Percentiles rank a stretch among this genome's conserved stretches.
These are phyloP conservation scores for Trichoderma sp. DNA, from an alignment of 2,329 filamentous ascomycete genomes.

Conservation along the genomic window DNA sequence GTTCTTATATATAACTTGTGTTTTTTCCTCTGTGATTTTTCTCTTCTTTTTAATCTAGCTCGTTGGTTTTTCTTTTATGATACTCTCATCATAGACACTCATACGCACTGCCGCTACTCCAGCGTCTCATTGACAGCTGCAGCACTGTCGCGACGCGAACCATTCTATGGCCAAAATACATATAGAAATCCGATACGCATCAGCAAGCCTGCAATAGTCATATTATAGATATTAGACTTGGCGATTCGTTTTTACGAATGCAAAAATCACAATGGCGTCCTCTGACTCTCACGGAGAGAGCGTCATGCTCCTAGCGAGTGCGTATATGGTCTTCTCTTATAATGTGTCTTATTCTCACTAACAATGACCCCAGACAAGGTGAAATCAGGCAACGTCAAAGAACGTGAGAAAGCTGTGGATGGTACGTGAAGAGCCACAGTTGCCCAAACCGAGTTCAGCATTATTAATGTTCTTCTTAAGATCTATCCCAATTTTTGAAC, in stretches of 20 bases:
- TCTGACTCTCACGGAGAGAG: conserved; percentile 34
- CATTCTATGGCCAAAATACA: background rate
- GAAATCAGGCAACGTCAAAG: conserved; percentile 36
- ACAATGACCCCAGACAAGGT: conserved; percentile 32
- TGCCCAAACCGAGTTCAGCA: background rate
- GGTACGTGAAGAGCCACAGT: conserved; percentile 30
- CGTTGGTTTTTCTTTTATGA: background rate
- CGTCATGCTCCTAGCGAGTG: conserved; percentile 39
- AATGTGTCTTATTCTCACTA: background rate
- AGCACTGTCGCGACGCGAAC: conserved; percentile 5
- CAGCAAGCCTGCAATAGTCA: background rate
- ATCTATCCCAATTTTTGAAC: conserved; percentile 39
- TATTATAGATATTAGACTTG: background rate
- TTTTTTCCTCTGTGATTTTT: background rate
- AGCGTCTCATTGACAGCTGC: background rate
- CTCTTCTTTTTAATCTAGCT: background rate
- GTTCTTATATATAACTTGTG: background rate
- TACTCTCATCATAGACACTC: background rate
- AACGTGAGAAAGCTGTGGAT: conserved; percentile 42
- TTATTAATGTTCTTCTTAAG: conserved; percentile 2
- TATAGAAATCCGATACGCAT: background rate
- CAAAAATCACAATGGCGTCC: conserved; percentile 31
- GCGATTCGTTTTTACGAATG: background rate
- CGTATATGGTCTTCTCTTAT: background rate
- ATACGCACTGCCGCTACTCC: background rate